Evolutionary conservation across 225 moss, liverwort and hornwort species (phyloP), one percentile per base, ranked within the genome.

Genomic region (Rhytidiadelphus loreus): DNA sequence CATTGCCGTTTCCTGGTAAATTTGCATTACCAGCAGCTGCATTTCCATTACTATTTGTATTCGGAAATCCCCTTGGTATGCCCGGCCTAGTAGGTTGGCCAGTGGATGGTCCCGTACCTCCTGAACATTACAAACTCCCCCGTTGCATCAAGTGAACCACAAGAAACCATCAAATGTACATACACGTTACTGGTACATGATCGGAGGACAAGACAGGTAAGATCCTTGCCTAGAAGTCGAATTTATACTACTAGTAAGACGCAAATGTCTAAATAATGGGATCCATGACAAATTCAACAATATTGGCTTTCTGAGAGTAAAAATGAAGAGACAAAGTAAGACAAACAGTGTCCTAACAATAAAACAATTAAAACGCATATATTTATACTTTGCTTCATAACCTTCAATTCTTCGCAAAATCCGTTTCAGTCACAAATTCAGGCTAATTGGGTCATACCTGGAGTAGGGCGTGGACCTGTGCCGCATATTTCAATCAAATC

Each of bases 401-500:
- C 30, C 77, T 33, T 53, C 69, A 46, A 59, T 79, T 58, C 53
- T 28, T 39, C 33, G 85, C 48, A n/a, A 87, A 77, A 85, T 77
- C 69, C 32, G n/a, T 39, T 41, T 81, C 56, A 81, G 80, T 53
- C 60, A 84, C 58, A 80, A 81, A 70, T 84, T 69, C 50, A 77
- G 70, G 50, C 43, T 81, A 30, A 68, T 59, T 58, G 37, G 50
- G 55, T 82, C 61, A 62, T 84, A 90, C 94, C 92, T 88, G 94
- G 87, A 84, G 94, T 93, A 90, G 89, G 65, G 52, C 97, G 95
- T 87, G 92, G 90, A 83, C 96, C 96, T 55, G 94, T 95, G 77
- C 98, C 98, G 89, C 98, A 99, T 70, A 96, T 93, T 85, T 99
- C 98, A 81, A 99, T 95, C 80, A 99, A 92, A 83, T 99, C 96